phyloP scores from a whole-genome alignment of 306 rosid genomes.

The Senna siamea region DNA sequence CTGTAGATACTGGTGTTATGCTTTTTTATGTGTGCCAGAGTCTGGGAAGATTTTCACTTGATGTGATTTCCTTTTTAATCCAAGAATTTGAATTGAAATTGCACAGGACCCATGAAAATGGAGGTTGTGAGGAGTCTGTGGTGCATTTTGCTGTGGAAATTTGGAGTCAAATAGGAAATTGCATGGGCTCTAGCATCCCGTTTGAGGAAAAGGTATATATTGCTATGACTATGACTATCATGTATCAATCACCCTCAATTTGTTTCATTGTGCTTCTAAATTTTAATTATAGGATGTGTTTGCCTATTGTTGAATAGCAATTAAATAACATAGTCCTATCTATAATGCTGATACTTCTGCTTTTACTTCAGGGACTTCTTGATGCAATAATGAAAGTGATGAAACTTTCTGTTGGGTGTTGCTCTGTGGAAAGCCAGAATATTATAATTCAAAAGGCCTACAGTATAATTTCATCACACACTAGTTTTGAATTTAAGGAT shows the following conservation, averaged over 20 bases:
- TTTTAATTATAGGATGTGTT: not conserved
- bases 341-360: conserved; percentile 34
- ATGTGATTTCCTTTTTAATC: conserved; percentile 32
- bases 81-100: conserved; percentile 44
- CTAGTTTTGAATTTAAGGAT: conserved; percentile 53
- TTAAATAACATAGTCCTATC: conserved; percentile 23
- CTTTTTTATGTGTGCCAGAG: conserved; percentile 13
- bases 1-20: conserved; percentile 15
- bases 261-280: not conserved
- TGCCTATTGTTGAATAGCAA: conserved; percentile 29
- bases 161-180: conserved; percentile 68
- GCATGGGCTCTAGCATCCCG: conserved; percentile 42
- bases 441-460: conserved; percentile 68
- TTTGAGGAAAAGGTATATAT: conserved; percentile 62
- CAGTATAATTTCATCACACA: conserved; percentile 57
- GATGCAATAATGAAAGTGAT: conserved; percentile 72
- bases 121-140: conserved; percentile 64
- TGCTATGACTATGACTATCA: conserved; percentile 33
- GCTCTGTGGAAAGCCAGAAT: conserved; percentile 73
- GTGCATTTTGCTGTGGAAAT: conserved; percentile 64
- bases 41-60: conserved; percentile 33
- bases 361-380: conserved; percentile 70
- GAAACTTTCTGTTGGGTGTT: conserved; percentile 70
- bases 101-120: conserved; percentile 68
- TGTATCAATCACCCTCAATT: conserved; percentile 21